Base-by-base conservation (phyloP, 352 stramenopile species). In the Phytophthora hibernalis region DNA sequence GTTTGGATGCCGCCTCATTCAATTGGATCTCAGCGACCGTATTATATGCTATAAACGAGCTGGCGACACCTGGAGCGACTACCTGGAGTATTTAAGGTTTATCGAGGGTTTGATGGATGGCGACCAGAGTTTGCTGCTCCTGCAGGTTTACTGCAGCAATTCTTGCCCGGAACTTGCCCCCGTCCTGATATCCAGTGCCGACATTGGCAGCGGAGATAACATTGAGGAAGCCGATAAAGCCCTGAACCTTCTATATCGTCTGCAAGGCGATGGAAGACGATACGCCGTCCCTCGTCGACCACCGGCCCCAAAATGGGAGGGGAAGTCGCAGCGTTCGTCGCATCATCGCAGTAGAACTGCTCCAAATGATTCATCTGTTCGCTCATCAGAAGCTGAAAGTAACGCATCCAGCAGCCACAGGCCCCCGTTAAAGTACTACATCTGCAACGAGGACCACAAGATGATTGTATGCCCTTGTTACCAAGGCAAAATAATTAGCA, bases 61-160 rank as follows among this genome's bases (percentile, higher is more conserved):
- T 31, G 47, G 47, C 16, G 47, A 54, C 24, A 40, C 47, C 3
- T 54, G 47, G 47, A 30, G 33, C 26, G 47, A 54, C 11, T 54
- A 54, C 18, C 28, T 42, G 15, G 47, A 54, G 15, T 42, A 54
- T 15, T 16, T 54, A 15, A 42, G 42, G 13, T 42, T 54, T 20
- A 54, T 54, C 15, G 24, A 54, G 11, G 4, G 47, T n/a, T 26
- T 54, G 9, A 54, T 54, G 28, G 15, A 42, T 16, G 47, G 47
- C 13, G 47, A 54, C 16, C 28, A 54, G 16, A 54, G 13, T 5
- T 24, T 40, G 15, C 15, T 54, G 13, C 24, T 54, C 26, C 31
- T 42, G 6, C 24, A 54, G 42, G 26, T 54, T 7, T 52, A 40
- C 16, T 30, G 26, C 26, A 54, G 28, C 47, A 31, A 54, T 18